Base-by-base conservation (phyloP, 1,284 basidiomycete species). In the Lentinula novae-zelandiae region DNA sequence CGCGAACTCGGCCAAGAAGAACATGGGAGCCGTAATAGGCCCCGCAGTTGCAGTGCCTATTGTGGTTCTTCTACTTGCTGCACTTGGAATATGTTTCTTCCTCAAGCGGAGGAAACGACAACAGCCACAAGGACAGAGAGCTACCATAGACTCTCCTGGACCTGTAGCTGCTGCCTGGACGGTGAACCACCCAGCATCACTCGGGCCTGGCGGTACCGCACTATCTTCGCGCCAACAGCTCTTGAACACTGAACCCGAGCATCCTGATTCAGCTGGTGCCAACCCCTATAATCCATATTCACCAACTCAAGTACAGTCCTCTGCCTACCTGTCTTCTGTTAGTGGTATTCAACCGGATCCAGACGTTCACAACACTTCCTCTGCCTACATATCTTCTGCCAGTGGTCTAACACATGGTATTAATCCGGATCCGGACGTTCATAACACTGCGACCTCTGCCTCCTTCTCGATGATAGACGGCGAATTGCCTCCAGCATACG, bases 1-100 rank as follows among this genome's bases (percentile, higher is more conserved):
- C 12, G n/a, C 40, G 12, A 44, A 17, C n/a, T 46, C 58, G 6
- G 55, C 33, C 9, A 58, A 58, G 39, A 10, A 27, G 34, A 60
- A 39, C 12, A 2, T 22, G 10, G 39, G 27, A 13, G 38, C 12
- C 22, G 55, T 60, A 33, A 36, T 60, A 15, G 58, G 27, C 10
- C 51, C 53, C 15, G 53, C 44, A 9, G 53, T 60, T 15, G 42
- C 51, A 38, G 58, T 55, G 5, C 42, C 53, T 13, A 9, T 59
- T 22, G 39, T 55, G 12, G 53, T 53, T 13, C 38, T 53, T 10
- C 3, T 46, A 10, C 39, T 59, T 10, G 58, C 55, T 20, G 44
- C 44, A 3, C 4, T 38, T 12, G 42, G 38, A 13, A 6, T 54
- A 17, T 40, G 39, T 20, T 42, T 42, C 20, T 54, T 42, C 38